Evolutionary conservation across 1,139 yeast genomes (phyloP).

Genomic region (Zygosaccharomyces pseudobailii): DNA sequence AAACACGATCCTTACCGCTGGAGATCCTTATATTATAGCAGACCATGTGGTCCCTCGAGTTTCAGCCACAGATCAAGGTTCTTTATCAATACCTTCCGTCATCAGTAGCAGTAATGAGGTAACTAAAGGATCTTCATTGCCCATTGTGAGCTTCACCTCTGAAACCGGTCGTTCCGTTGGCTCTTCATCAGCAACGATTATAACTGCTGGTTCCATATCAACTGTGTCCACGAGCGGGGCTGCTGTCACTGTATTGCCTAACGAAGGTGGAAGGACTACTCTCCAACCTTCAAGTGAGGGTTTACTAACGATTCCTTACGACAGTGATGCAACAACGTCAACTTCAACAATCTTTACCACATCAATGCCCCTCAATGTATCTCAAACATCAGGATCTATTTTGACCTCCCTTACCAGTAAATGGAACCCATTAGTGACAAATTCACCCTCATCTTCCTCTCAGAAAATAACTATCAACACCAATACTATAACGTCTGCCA

Average conservation of each 20-base stretch:
- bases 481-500: slow-evolving; percentile 20
- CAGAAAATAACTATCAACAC: slow-evolving; percentile 23
- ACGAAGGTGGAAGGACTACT: not conserved
- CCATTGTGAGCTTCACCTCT: too few species aligned
- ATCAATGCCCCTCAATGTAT: slow-evolving; percentile 11
- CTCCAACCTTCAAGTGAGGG: not conserved
- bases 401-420: slow-evolving; percentile 18
- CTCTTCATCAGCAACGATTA: too few species aligned
- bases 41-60: not conserved
- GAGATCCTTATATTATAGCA: not conserved
- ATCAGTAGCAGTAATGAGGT: not conserved
- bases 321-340: slow-evolving; percentile 22
- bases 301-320: slow-evolving; percentile 11
- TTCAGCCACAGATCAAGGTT: not conserved
- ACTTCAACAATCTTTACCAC: slow-evolving; percentile 24
- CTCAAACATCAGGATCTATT: slow-evolving; percentile 15
- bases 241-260: not conserved
- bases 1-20: not conserved
- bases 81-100: not conserved
- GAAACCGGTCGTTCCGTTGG: too few species aligned
- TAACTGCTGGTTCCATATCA: too few species aligned
- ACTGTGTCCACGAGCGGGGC: not conserved
- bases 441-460: slow-evolving; percentile 18
- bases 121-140: not conserved
- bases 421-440: slow-evolving; percentile 26